These are phyloP conservation scores for Podospora conica DNA, from an alignment of 495 filamentous ascomycete genomes.

Conservation along the genomic window DNA sequence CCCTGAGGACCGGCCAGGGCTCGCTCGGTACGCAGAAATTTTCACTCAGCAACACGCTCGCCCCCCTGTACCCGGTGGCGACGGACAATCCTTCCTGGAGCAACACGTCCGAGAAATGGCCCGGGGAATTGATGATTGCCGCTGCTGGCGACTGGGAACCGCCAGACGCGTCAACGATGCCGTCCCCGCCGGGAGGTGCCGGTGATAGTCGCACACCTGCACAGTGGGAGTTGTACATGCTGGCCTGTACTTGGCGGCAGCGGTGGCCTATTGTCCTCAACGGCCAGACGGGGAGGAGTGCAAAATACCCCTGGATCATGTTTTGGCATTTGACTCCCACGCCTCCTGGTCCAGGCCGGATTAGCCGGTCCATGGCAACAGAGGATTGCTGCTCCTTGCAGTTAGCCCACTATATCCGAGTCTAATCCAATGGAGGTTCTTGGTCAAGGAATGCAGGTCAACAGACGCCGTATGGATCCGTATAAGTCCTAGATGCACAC, in stretches of 20 bases:
- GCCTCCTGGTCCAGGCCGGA: background rate
- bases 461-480: background rate
- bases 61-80: background rate
- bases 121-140: conserved; percentile 1
- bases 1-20: background rate
- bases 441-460: background rate
- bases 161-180: background rate
- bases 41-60: background rate
- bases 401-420: background rate
- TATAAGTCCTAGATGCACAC: background rate
- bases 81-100: background rate
- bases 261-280: background rate
- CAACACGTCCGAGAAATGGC: background rate
- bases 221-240: conserved; percentile 11
- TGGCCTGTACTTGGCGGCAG: conserved; percentile 2
- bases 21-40: background rate
- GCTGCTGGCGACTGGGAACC: conserved; percentile 6
- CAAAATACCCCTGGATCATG: background rate
- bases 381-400: background rate
- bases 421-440: background rate
- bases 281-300: background rate
- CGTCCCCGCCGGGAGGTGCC: background rate
- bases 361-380: background rate
- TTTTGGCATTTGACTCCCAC: background rate
- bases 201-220: conserved; percentile 1